Base-by-base conservation (phyloP, 2,329 filamentous ascomycete species). In the Fusarium secorum region DNA sequence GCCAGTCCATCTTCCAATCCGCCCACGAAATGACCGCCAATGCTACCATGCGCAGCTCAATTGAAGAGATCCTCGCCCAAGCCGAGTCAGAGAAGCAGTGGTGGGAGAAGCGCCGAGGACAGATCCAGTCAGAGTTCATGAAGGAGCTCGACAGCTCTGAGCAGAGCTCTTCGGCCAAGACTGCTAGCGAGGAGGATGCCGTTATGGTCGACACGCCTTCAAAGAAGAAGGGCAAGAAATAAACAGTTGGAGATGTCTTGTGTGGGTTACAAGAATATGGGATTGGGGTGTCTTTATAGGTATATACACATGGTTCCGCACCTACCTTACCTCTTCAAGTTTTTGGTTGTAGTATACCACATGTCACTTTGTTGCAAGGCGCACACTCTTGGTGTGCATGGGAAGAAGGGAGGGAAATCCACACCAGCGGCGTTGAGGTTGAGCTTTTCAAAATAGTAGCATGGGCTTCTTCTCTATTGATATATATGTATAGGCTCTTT, bases 11-110 rank as follows among this genome's bases (percentile, higher is more conserved):
- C 80, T 99, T 99, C 88, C 96, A 99, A 82, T 95, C 93, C 48
- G 96, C 96, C 60, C 97, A 97, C 82, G 96, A 99, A 82, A 98
- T 99, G 82, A 90, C 92, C 64, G 91, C 94, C 78, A 98, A 98
- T 83, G 88, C 89, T 44, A 83, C 90, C 49, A 87, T 97, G 77
- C 92, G 94, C 73, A 86, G 91, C 72, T 88, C 91, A 53, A 86
- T 97, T 24, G 88, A 90, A 49, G 91, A 94, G 69, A 89, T 97
- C 64, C 90, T 95, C 75, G 83, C 85, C 32, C 91, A 93, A 77
- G 85, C 90, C 4, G 86, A 88, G 14, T 84, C 89, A 42, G 96
- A 98, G 83, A 93, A 92, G 83, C 87, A 91, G 77, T 97, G 94
- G 94, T 99, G 96, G 96, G 93, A 94, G 79, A 93, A 93, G 85